Evolutionary conservation across 2,329 filamentous ascomycete species (phyloP), one percentile per base, ranked within the genome.

Genomic region (Fusarium nisikadoi): DNA sequence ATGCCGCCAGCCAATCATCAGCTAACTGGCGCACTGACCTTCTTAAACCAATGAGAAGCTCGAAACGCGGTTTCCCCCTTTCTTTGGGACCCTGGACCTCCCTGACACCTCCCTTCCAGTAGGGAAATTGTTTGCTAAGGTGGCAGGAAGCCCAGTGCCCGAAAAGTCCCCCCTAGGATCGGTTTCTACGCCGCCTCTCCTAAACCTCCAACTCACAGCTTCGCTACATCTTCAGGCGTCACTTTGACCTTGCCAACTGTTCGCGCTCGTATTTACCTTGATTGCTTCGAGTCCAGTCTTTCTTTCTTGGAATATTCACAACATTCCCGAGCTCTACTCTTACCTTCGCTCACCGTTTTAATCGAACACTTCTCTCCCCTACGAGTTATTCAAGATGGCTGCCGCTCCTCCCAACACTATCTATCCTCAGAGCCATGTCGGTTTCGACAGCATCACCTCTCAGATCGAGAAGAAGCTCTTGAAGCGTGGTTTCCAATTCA

Each of bases 401-500:
- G 84, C 85, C 83, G 92, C 93, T 89, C 90, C 92, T 79, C 82
- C 91, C 81, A 86, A 90, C 80, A 90, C 90, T 80, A 90, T 92
- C 83, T 96, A 94, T 85, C 96, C 96, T 81, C 92, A 96, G 84
- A 97, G 92, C 92, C 96, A 98, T 89, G 96, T 99, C 84, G 96
- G 96, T 90, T 99, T 99, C 88, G 96, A 99, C 88, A 98, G 94
- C 88, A 99, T 99, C 89, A 99, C 96, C 79, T 94, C 92, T 77
- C 96, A 99, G 89, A 99, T 99, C 80, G 96, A 99, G 92, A 93
- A 94, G 87, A 99, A 99, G 92, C 92, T 98, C 82, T 85, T 99
- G 87, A 99, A 99, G 90, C 94, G 96, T 86, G 96, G 96, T 79
- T 99, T 99, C 86, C 96, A 99, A 86, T 99, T 99, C 91, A 99